Base-by-base conservation (phyloP, 2,329 filamentous ascomycete genomes). In the Talaromyces sp. region DNA sequence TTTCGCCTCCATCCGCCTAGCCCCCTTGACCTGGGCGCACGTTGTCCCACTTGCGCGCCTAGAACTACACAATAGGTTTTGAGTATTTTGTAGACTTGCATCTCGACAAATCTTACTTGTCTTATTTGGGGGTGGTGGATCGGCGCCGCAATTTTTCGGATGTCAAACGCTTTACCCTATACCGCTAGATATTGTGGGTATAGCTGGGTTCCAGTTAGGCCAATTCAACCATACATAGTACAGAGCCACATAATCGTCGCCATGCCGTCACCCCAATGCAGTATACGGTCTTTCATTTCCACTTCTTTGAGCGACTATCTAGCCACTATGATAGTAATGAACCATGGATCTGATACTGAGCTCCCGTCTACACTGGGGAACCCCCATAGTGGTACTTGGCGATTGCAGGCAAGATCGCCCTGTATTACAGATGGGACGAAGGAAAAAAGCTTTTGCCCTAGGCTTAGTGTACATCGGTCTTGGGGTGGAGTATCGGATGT, bases 401-500 rank as follows among this genome's bases (percentile, higher is more conserved):
- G 24, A 9, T 27, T 27, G 9, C 24, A 5, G 9, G 5, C 16
- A 39, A 16, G 36, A 39, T 39, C 16, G 11, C 19, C 36, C 4
- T 39, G 36, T 10, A 8, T n/a, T 39, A 16, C n/a, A 39, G 10
- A 9, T 16, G 6, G 11, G 3, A 17, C n/a, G 3, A 13, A 27
- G 24, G n/a, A 16, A 33, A 22, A 9, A 39, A 29, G 33, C 45
- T 29, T 35, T 47, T 6, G 32, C 33, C 29, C 42, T 35, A 35
- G 13, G 20, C 17, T 24, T 24, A 9, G n/a, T n/a, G n/a, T 13
- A 10, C 22, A n/a, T 29, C 22, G 22, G 30, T 30, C 22, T 16
- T 24, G 10, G 11, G 22, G 52, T 54, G 56, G 53, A 56, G 50
- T 35, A 51, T 37, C n/a, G 27, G 44, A 47, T 19, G 16, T 27